A percentile compares a stretch with the other conserved stretches of the same genome.
Conservation (phyloP, 768 basidiomycete species). For the Psilocybe sp. region DNA sequence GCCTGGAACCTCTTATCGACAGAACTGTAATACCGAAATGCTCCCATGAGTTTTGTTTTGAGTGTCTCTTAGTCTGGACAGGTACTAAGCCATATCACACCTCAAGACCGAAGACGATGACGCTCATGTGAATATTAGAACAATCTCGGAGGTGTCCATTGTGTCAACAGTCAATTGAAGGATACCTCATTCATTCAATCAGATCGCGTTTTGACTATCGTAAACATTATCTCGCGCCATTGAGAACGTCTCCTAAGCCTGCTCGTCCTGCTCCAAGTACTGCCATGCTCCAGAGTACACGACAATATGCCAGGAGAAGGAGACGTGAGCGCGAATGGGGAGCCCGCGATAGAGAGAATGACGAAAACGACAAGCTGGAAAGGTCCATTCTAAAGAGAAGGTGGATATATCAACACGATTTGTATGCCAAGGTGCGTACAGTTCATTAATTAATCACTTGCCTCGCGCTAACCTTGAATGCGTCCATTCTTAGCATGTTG, state of each 20-base stretch:
- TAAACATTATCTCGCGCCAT: constrained; percentile 73
- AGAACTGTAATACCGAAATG: constrained; percentile 80
- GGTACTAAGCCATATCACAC: constrained; percentile 41
- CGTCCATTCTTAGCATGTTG: constrained; percentile 66
- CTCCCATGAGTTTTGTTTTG: constrained; percentile 93
- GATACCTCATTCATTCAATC: constrained; percentile 77
- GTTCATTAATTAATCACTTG: constrained; percentile 1
- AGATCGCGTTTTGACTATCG: constrained; percentile 78
- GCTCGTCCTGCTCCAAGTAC: constrained; percentile 22
- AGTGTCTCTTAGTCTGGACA: constrained; percentile 85
- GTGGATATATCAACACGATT: constrained; percentile 76
- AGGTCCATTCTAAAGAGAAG: constrained; percentile 67
- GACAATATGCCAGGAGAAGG: constrained; percentile 28
- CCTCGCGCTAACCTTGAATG: constrained; percentile 6
- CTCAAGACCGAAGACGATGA: background rate
- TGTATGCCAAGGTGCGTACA: constrained; percentile 79
- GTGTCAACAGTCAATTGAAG: constrained; percentile 64
- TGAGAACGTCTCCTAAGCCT: constrained; percentile 48
- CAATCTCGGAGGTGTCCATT: constrained; percentile 80
- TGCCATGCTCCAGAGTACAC: constrained; percentile 23
- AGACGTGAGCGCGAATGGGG: constrained; percentile 57
- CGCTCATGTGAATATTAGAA: constrained; percentile 33
- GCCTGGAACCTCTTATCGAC: constrained; percentile 74
- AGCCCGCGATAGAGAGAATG: constrained; percentile 45
- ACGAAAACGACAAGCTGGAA: constrained; percentile 70